These are phyloP conservation scores for Aspergillus nidulans DNA, from an alignment of 495 filamentous ascomycete species.

Conservation along the genomic window DNA sequence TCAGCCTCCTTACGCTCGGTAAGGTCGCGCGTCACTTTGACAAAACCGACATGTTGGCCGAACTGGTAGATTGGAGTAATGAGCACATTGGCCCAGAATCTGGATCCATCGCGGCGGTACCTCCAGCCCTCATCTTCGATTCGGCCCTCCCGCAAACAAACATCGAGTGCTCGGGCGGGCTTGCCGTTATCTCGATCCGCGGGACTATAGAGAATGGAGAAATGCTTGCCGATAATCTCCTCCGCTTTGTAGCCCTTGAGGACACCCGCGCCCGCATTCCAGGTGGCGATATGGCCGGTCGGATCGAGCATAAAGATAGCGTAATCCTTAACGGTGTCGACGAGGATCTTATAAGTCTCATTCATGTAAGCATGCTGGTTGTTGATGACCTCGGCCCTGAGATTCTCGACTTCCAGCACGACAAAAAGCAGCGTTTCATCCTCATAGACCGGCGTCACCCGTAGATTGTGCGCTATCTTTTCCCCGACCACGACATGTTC, in stretches of 20 bases:
- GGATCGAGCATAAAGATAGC: slow-evolving; percentile 65
- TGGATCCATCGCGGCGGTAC: slow-evolving; percentile 55
- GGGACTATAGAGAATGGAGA: slow-evolving; percentile 56
- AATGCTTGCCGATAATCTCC: slow-evolving; percentile 61
- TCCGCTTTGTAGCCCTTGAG: slow-evolving; percentile 54
- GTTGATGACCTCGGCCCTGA: slow-evolving; percentile 21
- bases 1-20: slow-evolving; percentile 59
- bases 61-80: slow-evolving; percentile 58
- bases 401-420: slow-evolving; percentile 41
- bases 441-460: slow-evolving; percentile 51
- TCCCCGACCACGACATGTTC: slow-evolving; percentile 25
- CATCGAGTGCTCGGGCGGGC: slow-evolving; percentile 50
- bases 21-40: slow-evolving; percentile 61
- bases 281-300: slow-evolving; percentile 53
- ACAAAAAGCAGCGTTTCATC: slow-evolving; percentile 40
- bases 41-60: slow-evolving; percentile 57
- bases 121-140: slow-evolving; percentile 66
- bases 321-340: slow-evolving; percentile 64
- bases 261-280: slow-evolving; percentile 57
- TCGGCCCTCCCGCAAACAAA: slow-evolving; percentile 55
- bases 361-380: slow-evolving; percentile 45
- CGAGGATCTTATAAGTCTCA: slow-evolving; percentile 57
- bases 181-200: slow-evolving; percentile 52
- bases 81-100: slow-evolving; percentile 66
- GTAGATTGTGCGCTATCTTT: slow-evolving; percentile 30